These are phyloP conservation scores for Coffea eugenioides DNA, from an alignment of 257 asterid genomes.

Conservation along the genomic window DNA sequence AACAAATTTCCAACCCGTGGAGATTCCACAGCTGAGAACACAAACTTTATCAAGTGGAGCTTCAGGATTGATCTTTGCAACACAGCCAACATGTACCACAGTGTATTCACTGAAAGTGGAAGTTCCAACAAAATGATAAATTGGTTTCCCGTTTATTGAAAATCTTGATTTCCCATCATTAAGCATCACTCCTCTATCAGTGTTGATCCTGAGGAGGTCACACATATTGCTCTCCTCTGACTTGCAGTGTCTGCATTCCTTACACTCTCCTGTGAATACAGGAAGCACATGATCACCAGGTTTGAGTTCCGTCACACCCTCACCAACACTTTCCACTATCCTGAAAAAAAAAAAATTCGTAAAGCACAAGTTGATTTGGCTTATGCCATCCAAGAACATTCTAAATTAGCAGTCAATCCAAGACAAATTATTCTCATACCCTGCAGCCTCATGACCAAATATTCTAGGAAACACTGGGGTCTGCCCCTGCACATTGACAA, in stretches of 20 bases:
- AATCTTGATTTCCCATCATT: not conserved
- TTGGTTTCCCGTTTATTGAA: not conserved
- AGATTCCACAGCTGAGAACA: conserved; percentile 6
- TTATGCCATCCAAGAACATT: too few species aligned
- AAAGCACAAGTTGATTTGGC: too few species aligned
- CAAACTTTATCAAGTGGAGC: conserved; percentile 8
- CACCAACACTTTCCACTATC: conserved; percentile 2
- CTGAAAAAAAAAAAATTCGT: too few species aligned
- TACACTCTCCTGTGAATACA: conserved; percentile 1
- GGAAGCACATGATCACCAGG: conserved; percentile 8
- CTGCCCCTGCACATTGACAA: conserved; percentile 2
- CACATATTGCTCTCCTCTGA: not conserved
- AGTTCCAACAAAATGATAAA: conserved; percentile 4
- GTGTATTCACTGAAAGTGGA: not conserved
- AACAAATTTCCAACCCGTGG: not conserved
- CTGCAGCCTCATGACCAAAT: conserved; percentile 7
- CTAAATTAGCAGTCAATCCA: too few species aligned
- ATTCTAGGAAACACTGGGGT: conserved; percentile 9
- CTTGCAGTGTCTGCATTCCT: not conserved
- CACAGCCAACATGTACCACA: conserved; percentile 3
- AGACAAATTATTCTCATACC: not conserved
- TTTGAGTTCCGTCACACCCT: conserved; percentile 8
- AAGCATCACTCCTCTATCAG: conserved; percentile 1
- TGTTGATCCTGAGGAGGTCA: not conserved
- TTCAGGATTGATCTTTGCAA: conserved; percentile 1